Evolutionary conservation across 306 rosid genomes (phyloP), one percentile per base, ranked within the genome.

Genomic region (Vigna angularis): DNA sequence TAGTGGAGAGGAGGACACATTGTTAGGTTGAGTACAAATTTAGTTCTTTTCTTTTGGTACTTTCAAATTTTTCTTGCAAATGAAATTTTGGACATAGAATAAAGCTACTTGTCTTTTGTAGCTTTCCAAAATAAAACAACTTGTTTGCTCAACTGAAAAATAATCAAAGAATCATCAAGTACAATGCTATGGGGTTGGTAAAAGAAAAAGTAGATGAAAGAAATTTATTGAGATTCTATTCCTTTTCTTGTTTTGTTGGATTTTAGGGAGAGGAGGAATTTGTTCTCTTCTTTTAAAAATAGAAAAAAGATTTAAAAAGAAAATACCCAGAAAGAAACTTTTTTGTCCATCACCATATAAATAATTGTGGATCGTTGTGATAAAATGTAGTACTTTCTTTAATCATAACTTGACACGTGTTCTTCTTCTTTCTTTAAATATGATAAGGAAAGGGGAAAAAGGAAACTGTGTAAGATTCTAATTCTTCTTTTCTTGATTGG

Each of bases 41-140:
- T 38, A 38, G 50, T 38, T 63, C 38, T 32, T 63, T 48, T 9
- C 30, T 16, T 30, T 66, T 42, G 72, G 72, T 20, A 66, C 36
- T 44, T 66, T 44, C 36, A 44, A 66, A 44, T 0, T 42, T 42
- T 40, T 66, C 10, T 32, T 18, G 13, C 55, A 66, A 5, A 66
- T 20, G 18, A 44, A 40, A 18, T 20, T 20, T 18, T 42, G 55
- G 36, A 42, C 53, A 20, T 30, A 30, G 20, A 42, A 66, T 44
- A n/a, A 66, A 44, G 53, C 53, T 66, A 42, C 24, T 20, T 44
- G 38, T 66, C 71, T 66, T 20, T 22, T 66, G n/a, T 66, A 42
- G 6, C 18, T 13, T 34, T 20, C 36, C 18, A 20, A 42, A 17
- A 8, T 11, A 20, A 42, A 42, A 18, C 17, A 30, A 20, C 17